Percentiles rank a stretch among this genome's conserved stretches.
Evolutionary conservation across 169 alveolate species (phyloP).

Genomic region (Cryptosporidium parvum): DNA sequence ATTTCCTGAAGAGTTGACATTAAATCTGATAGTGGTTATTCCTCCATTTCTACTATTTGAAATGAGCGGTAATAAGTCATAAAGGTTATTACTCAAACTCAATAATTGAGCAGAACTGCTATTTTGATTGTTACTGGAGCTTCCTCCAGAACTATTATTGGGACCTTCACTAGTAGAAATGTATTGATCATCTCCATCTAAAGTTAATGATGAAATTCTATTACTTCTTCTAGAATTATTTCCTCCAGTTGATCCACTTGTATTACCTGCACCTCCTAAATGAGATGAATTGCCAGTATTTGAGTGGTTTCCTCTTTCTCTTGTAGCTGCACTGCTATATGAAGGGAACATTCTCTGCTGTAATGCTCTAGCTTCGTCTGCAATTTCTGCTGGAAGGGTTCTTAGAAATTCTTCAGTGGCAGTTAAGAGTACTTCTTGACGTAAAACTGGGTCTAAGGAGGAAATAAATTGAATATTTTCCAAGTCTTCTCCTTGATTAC

Average conservation of each 20-base stretch:
- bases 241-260: constrained; percentile 4
- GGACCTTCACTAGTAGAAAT: background rate
- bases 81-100: constrained; percentile 23
- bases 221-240: constrained; percentile 33
- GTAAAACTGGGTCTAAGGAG: constrained; percentile 83
- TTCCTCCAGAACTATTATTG: background rate
- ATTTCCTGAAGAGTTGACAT: constrained; percentile 50
- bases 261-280: background rate
- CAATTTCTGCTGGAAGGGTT: constrained; percentile 82
- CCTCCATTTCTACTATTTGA: constrained; percentile 62
- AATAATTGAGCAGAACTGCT: constrained; percentile 10
- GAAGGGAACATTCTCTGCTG: constrained; percentile 78
- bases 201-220: constrained; percentile 5
- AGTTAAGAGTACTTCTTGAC: constrained; percentile 85
- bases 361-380: constrained; percentile 82
- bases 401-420: constrained; percentile 82
- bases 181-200: background rate
- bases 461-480: constrained; percentile 85
- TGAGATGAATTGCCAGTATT: background rate
- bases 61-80: constrained; percentile 57
- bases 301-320: constrained; percentile 29
- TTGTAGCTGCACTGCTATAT: background rate
- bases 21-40: constrained; percentile 52
- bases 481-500: constrained; percentile 71
- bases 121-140: background rate